These are phyloP conservation scores for Chenopodium suecicum DNA, from an alignment of 148 eudicot genomes.

Conservation along the genomic window DNA sequence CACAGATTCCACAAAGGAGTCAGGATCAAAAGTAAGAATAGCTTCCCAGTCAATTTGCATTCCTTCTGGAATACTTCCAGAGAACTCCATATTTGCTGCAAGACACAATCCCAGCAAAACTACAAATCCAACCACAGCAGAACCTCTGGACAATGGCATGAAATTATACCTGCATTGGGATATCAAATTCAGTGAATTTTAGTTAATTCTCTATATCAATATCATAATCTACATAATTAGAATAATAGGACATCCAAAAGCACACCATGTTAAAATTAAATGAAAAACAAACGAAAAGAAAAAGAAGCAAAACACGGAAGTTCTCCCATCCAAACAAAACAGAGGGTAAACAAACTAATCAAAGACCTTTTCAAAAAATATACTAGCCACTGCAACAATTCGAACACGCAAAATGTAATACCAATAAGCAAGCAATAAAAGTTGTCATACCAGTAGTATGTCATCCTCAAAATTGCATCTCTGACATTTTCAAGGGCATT, in stretches of 20 bases:
- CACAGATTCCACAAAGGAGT: constrained; percentile 60
- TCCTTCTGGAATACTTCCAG: constrained; percentile 85
- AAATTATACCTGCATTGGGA: constrained; percentile 79
- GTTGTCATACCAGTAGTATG: constrained; percentile 75
- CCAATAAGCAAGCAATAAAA: not conserved
- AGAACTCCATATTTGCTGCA: constrained; percentile 99
- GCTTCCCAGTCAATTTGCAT: constrained; percentile 98
- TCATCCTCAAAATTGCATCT: constrained; percentile 85
- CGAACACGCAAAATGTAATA: not conserved
- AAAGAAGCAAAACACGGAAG: not conserved
- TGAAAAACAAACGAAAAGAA: not conserved
- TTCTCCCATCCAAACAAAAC: not conserved
- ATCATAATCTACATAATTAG: not conserved
- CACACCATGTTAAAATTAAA: not conserved
- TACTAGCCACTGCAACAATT: not conserved
- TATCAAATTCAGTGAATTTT: not conserved
- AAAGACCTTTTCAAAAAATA: not conserved
- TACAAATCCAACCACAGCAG: constrained; percentile 74
- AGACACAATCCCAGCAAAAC: constrained; percentile 85
- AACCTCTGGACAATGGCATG: constrained; percentile 96
- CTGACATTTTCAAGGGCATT: constrained; percentile 71
- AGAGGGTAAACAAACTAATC: not conserved
- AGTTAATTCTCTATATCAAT: not conserved
- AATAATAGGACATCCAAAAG: too few species aligned
- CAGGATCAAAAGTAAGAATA: constrained; percentile 62